Evolutionary conservation across 306 rosid species (phyloP), one percentile per base, ranked within the genome.

Genomic region (Glycine tomentella): DNA sequence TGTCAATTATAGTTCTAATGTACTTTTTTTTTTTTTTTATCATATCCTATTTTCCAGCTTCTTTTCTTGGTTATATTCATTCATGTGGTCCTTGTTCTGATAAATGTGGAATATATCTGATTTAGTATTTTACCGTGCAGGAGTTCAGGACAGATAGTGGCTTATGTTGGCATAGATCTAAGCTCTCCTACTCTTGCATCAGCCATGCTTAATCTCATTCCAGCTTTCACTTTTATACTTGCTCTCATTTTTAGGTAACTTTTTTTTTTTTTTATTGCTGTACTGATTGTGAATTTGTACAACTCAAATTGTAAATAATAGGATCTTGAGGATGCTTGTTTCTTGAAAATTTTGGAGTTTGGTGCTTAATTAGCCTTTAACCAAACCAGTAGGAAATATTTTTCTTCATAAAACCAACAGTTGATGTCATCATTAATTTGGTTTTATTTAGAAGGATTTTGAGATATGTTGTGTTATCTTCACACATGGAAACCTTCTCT

Each of bases 191-290:
- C 84, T 8, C 90, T 90, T 72, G 78, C 74, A 1, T 77, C 89
- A 0, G 90, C 91, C 58, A 80, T 84, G 77, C 84, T 88, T 16
- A 90, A 88, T 64, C 87, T 88, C 75, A 67, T 84, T 59, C 91
- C 93, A 40, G 88, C 91, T 46, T 88, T 87, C 66, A 90, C 93
- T 50, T 90, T 87, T 68, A 36, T 82, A n/a, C 89, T 90, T 20
- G 87, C 93, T 10, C 36, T 88, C 2, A 49, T 84, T 56, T 84
- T 82, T 86, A 90, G 91, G 93, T 88, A 0, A n/a, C n/a, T n/a
- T n/a, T n/a, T n/a, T n/a, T n/a, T 3, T 50, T 52, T 10, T 36
- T 36, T 36, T 36, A 2, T 1, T 7, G 13, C 3, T n/a, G n/a
- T n/a, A 8, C 12, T 7, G 8, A 17, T 59, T 46, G 4, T 7